A percentile compares a stretch with the other conserved stretches of the same genome.
These are phyloP conservation scores for Candida caryicola DNA, from an alignment of 805 yeast genomes.

Conservation along the genomic window DNA sequence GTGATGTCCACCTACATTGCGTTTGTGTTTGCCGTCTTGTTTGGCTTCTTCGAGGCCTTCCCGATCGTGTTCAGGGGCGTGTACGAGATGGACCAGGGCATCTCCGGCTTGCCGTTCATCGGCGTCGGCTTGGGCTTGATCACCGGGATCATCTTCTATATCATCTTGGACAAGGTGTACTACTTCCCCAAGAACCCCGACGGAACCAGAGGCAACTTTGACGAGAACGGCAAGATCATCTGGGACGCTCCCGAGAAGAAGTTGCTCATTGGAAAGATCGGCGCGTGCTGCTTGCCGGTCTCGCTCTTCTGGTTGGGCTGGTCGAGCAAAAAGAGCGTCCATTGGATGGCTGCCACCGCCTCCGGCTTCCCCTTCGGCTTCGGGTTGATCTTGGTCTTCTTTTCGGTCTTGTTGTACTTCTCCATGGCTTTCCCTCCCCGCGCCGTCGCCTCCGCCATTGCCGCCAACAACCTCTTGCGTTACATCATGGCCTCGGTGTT, in stretches of 20 bases:
- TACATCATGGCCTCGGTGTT: slow-evolving; percentile 73
- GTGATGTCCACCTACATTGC: slow-evolving; percentile 69
- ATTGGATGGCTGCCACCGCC: slow-evolving; percentile 74
- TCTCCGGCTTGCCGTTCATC: slow-evolving; percentile 66
- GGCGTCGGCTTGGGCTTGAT: slow-evolving; percentile 70
- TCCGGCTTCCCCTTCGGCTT: slow-evolving; percentile 81
- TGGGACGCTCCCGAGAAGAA: slow-evolving; percentile 61
- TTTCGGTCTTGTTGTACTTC: slow-evolving; percentile 66
- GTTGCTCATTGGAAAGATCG: slow-evolving; percentile 60
- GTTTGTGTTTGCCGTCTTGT: slow-evolving; percentile 71
- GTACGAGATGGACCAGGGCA: slow-evolving; percentile 56
- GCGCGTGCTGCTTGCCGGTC: slow-evolving; percentile 63
- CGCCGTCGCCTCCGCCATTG: slow-evolving; percentile 80
- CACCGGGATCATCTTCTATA: slow-evolving; percentile 51
- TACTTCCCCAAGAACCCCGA: slow-evolving; percentile 59
- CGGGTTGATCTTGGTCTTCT: slow-evolving; percentile 68
- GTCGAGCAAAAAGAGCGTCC: slow-evolving; percentile 59
- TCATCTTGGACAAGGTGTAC: slow-evolving; percentile 45
- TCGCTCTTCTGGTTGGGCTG: slow-evolving; percentile 81
- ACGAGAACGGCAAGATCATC: slow-evolving; percentile 51
- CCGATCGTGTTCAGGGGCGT: slow-evolving; percentile 70
- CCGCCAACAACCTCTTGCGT: slow-evolving; percentile 81
- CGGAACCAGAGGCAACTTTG: slow-evolving; percentile 58
- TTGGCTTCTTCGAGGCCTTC: slow-evolving; percentile 77
- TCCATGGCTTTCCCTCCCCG: slow-evolving; percentile 71